A percentile compares a stretch with the other conserved stretches of the same genome.
Evolutionary conservation across 371 early-diverging fungal species (phyloP).

Genomic region (Zychaea mexicana): DNA sequence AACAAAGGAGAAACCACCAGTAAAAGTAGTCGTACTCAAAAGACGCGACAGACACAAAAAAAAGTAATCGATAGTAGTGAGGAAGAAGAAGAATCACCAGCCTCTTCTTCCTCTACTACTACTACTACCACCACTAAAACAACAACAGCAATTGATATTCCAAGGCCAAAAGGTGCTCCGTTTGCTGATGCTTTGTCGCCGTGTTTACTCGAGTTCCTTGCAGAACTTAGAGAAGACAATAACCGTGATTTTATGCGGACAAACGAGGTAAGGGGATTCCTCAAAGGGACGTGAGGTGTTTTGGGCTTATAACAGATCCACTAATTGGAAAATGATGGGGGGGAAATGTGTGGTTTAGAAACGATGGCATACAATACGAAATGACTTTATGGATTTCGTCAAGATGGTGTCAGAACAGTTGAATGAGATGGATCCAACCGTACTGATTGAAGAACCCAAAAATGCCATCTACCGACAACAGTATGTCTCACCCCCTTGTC

Average conservation of each 20-base stretch:
- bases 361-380: constrained; percentile 35
- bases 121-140: constrained; percentile 9
- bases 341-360: constrained; percentile 13
- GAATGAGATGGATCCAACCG: constrained; percentile 46
- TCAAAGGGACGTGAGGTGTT: too few species aligned
- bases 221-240: constrained; percentile 52
- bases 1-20: not conserved
- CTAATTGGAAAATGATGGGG: not conserved
- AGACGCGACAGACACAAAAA: not conserved
- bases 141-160: constrained; percentile 18
- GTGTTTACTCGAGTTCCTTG: constrained; percentile 48
- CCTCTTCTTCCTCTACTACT: too few species aligned
- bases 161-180: constrained; percentile 48
- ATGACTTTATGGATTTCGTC: constrained; percentile 58
- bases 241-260: constrained; percentile 54
- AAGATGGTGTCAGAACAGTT: constrained; percentile 44
- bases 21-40: not conserved
- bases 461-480: constrained; percentile 53
- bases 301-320: too few species aligned
- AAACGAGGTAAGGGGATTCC: constrained; percentile 19
- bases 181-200: constrained; percentile 58
- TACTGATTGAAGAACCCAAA: constrained; percentile 48
- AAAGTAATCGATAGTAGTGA: not conserved
- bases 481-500: too few species aligned
- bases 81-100: constrained; percentile 20